These are phyloP conservation scores for Aegilops bicornis DNA, from an alignment of 176 grass and related monocot species.

Conservation along the genomic window DNA sequence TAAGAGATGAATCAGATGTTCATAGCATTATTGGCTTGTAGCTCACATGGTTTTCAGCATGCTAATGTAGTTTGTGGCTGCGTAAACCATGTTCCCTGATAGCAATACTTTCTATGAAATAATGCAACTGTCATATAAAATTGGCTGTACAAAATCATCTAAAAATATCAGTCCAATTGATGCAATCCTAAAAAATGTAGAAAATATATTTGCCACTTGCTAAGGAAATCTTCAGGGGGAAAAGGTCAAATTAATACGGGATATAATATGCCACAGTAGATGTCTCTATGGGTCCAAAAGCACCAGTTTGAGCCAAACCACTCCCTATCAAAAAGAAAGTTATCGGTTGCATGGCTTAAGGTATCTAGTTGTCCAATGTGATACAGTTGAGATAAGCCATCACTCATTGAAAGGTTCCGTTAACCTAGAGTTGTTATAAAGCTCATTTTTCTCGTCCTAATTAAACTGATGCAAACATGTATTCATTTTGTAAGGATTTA, in stretches of 20 bases:
- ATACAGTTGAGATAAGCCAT: not conserved
- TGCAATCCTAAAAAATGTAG: not conserved
- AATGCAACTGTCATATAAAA: not conserved
- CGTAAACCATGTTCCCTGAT: not conserved
- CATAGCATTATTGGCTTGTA: not conserved
- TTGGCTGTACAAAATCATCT: not conserved
- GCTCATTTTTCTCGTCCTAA: not conserved
- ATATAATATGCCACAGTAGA: not conserved
- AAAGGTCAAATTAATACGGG: not conserved
- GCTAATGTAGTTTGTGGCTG: not conserved
- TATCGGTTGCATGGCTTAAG: not conserved
- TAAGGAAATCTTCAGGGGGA: not conserved
- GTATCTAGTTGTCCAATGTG: not conserved
- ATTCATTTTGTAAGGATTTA: not conserved
- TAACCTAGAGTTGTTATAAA: not conserved
- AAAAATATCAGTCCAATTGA: not conserved
- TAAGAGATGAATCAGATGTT: not conserved
- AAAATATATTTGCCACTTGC: not conserved
- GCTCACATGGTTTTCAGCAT: not conserved
- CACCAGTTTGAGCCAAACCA: conserved; percentile 22
- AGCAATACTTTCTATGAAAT: not conserved
- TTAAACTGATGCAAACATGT: not conserved
- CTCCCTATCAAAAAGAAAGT: not conserved
- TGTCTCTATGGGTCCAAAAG: not conserved
- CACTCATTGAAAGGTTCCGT: not conserved